Evolutionary conservation across 2,329 filamentous ascomycete genomes (phyloP).

Genomic region (Xylariales sp.): DNA sequence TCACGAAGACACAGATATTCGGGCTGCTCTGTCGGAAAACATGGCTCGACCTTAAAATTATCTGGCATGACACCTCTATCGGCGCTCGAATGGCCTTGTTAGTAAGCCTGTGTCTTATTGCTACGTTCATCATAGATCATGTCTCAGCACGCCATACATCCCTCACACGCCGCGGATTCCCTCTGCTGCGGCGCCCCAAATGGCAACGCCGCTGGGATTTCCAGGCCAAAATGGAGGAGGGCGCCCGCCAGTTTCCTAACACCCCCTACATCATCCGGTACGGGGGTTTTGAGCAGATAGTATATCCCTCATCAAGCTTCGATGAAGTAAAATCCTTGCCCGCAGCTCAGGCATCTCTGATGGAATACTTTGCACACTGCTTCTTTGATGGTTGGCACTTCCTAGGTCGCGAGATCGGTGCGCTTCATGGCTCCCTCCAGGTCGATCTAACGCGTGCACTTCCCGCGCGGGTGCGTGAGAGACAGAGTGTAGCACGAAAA

Average conservation of each 20-base stretch:
- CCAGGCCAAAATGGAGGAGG: conserved; percentile 25
- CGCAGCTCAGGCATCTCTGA: conserved; percentile 22
- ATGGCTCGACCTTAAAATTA: too few species aligned
- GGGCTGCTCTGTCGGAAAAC: too few species aligned
- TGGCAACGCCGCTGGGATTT: conserved; percentile 29
- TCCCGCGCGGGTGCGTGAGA: conserved; percentile 24
- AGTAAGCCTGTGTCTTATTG: too few species aligned
- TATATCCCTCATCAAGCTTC: conserved; percentile 34
- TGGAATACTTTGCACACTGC: conserved; percentile 30
- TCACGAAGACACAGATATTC: too few species aligned
- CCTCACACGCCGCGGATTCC: background rate
- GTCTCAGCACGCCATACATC: too few species aligned
- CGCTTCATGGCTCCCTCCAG: conserved; percentile 24
- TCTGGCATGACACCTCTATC: too few species aligned
- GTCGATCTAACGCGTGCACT: conserved; percentile 36
- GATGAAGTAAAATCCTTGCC: conserved; percentile 37
- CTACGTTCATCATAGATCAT: too few species aligned
- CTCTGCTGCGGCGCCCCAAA: conserved; percentile 10
- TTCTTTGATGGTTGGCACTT: conserved; percentile 34
- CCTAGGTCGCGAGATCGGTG: conserved; percentile 32
- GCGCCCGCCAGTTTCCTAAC: conserved; percentile 28
- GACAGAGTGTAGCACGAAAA: conserved; percentile 18
- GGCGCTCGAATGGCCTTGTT: too few species aligned
- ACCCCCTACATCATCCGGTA: conserved; percentile 35
- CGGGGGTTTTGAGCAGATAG: conserved; percentile 33